Conservation (phyloP, 169 alveolate species). For the Besnoitia besnoiti region DNA sequence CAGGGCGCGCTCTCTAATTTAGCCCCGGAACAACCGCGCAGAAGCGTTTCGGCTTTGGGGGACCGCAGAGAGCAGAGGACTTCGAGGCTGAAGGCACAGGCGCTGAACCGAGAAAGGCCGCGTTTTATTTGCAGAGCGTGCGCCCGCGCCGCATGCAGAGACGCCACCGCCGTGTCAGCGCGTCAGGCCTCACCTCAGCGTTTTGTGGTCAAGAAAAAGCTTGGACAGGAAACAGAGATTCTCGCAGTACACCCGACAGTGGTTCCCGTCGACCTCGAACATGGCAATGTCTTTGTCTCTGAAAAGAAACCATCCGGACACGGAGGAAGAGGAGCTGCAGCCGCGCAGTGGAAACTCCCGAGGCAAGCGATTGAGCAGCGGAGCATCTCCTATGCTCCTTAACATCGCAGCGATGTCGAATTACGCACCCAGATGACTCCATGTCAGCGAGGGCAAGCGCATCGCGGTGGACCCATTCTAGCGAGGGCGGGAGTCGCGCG, state of each 20-base stretch:
- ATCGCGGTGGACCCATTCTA: background rate
- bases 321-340: no score
- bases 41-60: no score
- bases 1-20: no score
- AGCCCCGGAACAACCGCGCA: no score
- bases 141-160: background rate
- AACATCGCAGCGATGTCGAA: background rate
- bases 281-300: slow-evolving; percentile 91
- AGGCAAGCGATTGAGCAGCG: no score
- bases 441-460: background rate
- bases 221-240: slow-evolving; percentile 95
- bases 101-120: background rate
- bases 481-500: background rate
- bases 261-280: slow-evolving; percentile 97
- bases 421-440: background rate
- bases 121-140: background rate
- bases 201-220: slow-evolving; percentile 97
- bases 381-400: no score
- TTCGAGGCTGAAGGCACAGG: background rate
- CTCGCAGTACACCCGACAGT: slow-evolving; percentile 94
- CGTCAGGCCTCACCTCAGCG: slow-evolving; percentile 84
- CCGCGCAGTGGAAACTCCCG: no score
- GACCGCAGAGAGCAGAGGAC: background rate
- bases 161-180: no score
- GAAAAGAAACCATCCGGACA: slow-evolving; percentile 2